Percentiles rank a stretch among this genome's conserved stretches.
Evolutionary conservation across 202 grass and related monocot genomes (phyloP).

Genomic region (Carex arenaria): DNA sequence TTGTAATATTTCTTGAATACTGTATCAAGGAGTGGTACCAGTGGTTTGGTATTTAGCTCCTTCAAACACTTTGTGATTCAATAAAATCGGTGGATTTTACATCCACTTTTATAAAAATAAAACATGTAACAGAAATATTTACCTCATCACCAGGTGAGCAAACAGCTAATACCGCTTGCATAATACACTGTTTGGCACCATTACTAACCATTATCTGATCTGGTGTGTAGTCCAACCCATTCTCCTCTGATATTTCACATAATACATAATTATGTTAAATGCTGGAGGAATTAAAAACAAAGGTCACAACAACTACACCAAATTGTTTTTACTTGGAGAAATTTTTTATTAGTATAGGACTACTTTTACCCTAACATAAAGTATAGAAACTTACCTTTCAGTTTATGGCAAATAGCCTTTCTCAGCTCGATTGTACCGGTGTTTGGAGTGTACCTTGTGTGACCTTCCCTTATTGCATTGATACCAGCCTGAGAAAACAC

Average conservation of each 20-base stretch:
- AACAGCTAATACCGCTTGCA: constrained; percentile 73
- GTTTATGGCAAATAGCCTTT: constrained; percentile 85
- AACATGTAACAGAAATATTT: constrained; percentile 6
- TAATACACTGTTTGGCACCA: constrained; percentile 82
- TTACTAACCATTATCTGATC: constrained; percentile 90
- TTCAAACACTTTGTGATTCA: no score
- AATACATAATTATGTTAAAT: not conserved
- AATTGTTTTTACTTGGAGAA: not conserved
- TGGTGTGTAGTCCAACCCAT: constrained; percentile 59
- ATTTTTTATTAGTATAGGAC: not conserved
- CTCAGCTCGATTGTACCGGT: constrained; percentile 77
- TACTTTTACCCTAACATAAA: not conserved
- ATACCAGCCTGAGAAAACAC: constrained; percentile 61
- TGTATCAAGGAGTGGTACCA: no score
- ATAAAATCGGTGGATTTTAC: no score
- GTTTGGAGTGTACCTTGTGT: constrained; percentile 83
- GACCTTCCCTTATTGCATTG: constrained; percentile 65
- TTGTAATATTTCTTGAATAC: not conserved
- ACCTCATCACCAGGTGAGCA: constrained; percentile 89
- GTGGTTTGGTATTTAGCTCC: no score
- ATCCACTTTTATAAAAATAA: no score
- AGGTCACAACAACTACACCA: not conserved
- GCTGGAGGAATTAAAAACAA: not conserved
- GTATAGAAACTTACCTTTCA: constrained; percentile 39
- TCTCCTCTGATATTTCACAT: constrained; percentile 48